Evolutionary conservation across 1,139 yeast genomes (phyloP), one percentile per base, ranked within the genome.

Genomic region (Zygosaccharomyces pseudobailii): DNA sequence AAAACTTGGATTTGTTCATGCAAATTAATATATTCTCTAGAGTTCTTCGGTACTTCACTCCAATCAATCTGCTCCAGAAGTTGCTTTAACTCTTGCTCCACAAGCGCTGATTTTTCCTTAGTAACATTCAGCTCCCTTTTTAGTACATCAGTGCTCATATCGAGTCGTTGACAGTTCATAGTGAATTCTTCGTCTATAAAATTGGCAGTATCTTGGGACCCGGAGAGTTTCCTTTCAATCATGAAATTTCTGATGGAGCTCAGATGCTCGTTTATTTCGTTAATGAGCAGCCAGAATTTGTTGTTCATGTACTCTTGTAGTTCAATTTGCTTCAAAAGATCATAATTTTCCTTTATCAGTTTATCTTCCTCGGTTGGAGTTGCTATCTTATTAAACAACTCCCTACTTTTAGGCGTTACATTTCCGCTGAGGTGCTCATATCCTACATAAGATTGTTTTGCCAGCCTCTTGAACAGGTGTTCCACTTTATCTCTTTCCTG

Each of bases 251-350:
- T 57, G 8, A 64, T 59, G 1, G 66, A 61, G 23, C 44, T 46
- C 7, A 64, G 41, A 44, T 63, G 62, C 22, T 62, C 67, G 19
- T 55, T 54, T 19, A 64, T 57, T 44, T 56, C 61, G 40, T 52
- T 55, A 3, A 62, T 57, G 20, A 63, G 50, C 5, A 44, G 41
- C 50, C 58, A 48, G 8, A 62, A 49, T 40, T 58, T 59, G n/a
- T 43, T 50, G 43, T 61, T 56, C 27, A 63, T 45, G 43, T 60
- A 63, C 39, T 62, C 66, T 37, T 62, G 61, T 32, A 61, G 58
- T 46, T 64, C 61, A 30, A 64, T 62, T 36, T 59, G 55, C 40
- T 62, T 60, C 5, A 64, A 43, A 5, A 63, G 42, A 17, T 49
- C 42, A 43, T 58, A 63, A 38, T 64, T 64, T 36, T 61, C 65